Base-by-base conservation (phyloP, 139 green algal genomes). In the Chlorella sp. region DNA sequence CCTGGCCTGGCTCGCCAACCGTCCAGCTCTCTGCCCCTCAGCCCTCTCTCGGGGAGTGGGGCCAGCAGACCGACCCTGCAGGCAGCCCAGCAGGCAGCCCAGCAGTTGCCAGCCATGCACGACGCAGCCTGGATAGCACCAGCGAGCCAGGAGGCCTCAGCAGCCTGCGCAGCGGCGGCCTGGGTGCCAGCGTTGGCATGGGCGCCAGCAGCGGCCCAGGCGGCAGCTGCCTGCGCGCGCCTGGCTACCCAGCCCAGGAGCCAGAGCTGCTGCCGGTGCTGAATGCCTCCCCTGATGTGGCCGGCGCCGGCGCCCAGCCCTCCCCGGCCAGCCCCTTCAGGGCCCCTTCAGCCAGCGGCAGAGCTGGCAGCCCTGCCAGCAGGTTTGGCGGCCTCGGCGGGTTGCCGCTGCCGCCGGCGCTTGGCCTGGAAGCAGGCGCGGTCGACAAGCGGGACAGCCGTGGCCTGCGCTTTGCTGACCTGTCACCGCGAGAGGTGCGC, bases 261-360 rank as follows among this genome's bases (percentile, higher is more conserved):
- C 69, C 69, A 16, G 22, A 73, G 34, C 69, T 60, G 43, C 72
- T 78, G 43, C 72, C 43, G 0, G 72, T 78, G 28, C 72, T 60
- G 30, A 58, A 78, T n/a, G 44, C 72, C 43, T 78, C 72, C 1
- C 72, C 72, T 14, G 72, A 78, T 30, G 72, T 78, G 43, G 30
- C 26, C 8, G 43, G 43, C 32, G 56, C 9, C 28, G 43, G 14
- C 16, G 72, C 64, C 1, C 36, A 41, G 36, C 72, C 72, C 11
- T 13, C 43, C 1, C 43, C 72, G 1, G 43, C 11, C 28, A 78
- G 43, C 43, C 72, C 72, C 72, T 78, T 78, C 44, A 43, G 26
- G 16, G 70, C 70, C 1, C 28, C 70, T 22, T 34, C n/a, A 13
- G 69, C 30, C 14, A 30, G 36, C 30, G 26, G 43, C 13, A 28